Evolutionary conservation across 768 basidiomycete species (phyloP), one percentile per base, ranked within the genome.

Genomic region (Phaeotremella skinneri): DNA sequence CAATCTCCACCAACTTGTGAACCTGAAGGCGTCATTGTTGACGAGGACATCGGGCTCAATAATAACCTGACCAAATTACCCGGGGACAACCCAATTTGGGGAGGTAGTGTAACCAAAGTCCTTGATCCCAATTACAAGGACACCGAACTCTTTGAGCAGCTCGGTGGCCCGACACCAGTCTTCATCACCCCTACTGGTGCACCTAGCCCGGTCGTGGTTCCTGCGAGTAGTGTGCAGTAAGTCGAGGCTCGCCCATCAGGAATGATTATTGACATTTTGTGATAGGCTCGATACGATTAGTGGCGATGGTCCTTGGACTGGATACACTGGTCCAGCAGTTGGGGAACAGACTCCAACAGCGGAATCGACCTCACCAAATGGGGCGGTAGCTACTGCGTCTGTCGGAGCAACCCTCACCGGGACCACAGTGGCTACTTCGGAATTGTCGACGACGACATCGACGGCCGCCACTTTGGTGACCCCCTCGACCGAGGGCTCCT

Each of bases 1-100:
- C 55, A 51, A 1, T 56, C 63, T 55, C 55, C 56, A 5, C 29
- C 29, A 5, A 54, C 55, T 20, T 70, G 68, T 55, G 39, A 34
- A 20, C 57, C 49, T 17, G 54, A 68, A 29, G 53, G 58, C 2
- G n/a, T 58, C n/a, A 61, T 62, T 3, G 69, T 68, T 4, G 63
- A 72, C 32, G 70, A 72, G 49, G 58, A 66, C 20, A 62, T 63
- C 21, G 67, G 64, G 37, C 27, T 43, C 3, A 54, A 53, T 17
- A 48, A 29, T 9, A 49, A 59, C 1, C 39, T 70, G 23, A 49
- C 61, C 41, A 61, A 60, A 21, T 51, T 71, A 20, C 69, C 69
- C 2, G 69, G 69, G 11, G 64, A 71, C 51, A 71, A 71, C 49
- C 67, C 69, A 3, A 25, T 66, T 3, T 71, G 51, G 53, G 55